These are phyloP conservation scores for Phaeosphaeriaceae sp. DNA, from an alignment of 2,329 filamentous ascomycete genomes.

Conservation along the genomic window DNA sequence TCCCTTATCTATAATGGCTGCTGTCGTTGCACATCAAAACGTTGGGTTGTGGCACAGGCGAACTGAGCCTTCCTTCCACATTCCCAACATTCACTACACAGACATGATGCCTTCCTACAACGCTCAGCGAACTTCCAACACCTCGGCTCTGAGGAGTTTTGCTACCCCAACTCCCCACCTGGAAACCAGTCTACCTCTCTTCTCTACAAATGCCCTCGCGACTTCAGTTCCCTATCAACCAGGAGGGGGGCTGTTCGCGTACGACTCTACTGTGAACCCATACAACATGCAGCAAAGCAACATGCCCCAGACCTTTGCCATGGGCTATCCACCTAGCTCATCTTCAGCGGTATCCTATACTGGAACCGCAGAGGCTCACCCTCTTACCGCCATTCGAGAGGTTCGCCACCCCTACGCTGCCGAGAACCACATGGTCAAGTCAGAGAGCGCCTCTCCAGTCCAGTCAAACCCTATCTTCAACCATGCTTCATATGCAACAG, in stretches of 20 bases:
- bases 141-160: constrained; percentile 36
- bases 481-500: constrained; percentile 36
- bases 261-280: constrained; percentile 43
- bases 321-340: constrained; percentile 33
- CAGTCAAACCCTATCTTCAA: constrained; percentile 50
- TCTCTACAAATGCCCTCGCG: constrained; percentile 33
- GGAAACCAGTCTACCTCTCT: constrained; percentile 46
- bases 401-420: constrained; percentile 32
- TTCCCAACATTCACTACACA: constrained; percentile 39
- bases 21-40: constrained; percentile 47
- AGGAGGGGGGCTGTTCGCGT: constrained; percentile 42
- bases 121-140: constrained; percentile 29
- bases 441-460: constrained; percentile 51
- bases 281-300: constrained; percentile 43
- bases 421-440: constrained; percentile 50
- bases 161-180: constrained; percentile 40
- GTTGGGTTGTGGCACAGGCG: constrained; percentile 44
- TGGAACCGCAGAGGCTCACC: constrained; percentile 26
- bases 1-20: constrained; percentile 41
- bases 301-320: constrained; percentile 26
- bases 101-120: constrained; percentile 41
- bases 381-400: constrained; percentile 37
- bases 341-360: constrained; percentile 37
- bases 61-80: constrained; percentile 36
- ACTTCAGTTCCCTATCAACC: constrained; percentile 46